Conservation (phyloP, 257 asterid genomes). For the Nicotiana undulata region DNA sequence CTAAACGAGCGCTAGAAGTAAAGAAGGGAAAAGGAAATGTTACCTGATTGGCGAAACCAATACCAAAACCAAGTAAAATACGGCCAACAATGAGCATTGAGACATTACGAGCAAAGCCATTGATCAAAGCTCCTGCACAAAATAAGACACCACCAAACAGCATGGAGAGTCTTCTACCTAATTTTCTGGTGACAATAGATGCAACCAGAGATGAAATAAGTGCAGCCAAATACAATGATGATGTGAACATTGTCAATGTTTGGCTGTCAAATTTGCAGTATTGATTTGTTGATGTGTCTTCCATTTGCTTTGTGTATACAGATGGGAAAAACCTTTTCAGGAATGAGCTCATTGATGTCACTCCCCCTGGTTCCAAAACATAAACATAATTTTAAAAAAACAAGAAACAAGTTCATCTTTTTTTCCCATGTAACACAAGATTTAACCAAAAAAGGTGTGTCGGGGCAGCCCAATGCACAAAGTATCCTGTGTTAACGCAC, state of each 20-base stretch:
- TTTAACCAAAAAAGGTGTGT: too few relatives aligned
- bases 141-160: constrained; percentile 61
- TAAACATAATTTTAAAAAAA: not conserved
- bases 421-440: not conserved
- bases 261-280: constrained; percentile 82
- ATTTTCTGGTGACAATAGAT: constrained; percentile 46
- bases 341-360: constrained; percentile 75
- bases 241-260: constrained; percentile 65
- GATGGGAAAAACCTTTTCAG: constrained; percentile 47
- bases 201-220: constrained; percentile 59
- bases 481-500: too few relatives aligned
- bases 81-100: constrained; percentile 81
- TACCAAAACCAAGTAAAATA: constrained; percentile 70
- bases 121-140: constrained; percentile 65
- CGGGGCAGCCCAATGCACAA: too few relatives aligned
- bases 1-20: too few relatives aligned
- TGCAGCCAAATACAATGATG: constrained; percentile 85
- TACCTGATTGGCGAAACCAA: constrained; percentile 90
- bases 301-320: constrained; percentile 38
- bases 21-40: too few relatives aligned
- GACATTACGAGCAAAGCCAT: constrained; percentile 52
- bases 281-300: constrained; percentile 46
- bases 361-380: constrained; percentile 47
- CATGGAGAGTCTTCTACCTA: constrained; percentile 71
- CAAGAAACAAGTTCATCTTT: not conserved